phyloP scores from a whole-genome alignment of 1,284 basidiomycete genomes.

The Ceratobasidium sp. region DNA sequence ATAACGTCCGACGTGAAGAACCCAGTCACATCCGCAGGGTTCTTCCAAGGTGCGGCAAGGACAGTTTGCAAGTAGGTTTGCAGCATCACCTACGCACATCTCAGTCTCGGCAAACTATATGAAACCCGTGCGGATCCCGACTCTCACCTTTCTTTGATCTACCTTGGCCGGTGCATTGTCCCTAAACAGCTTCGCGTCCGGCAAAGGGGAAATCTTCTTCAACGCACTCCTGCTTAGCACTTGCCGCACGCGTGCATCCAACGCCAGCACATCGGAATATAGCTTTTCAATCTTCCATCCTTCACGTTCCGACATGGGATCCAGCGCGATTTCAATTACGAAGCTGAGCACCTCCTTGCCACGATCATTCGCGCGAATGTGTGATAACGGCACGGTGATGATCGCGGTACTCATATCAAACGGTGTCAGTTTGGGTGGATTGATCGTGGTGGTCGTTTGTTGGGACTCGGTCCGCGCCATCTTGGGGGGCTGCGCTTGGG shows the following conservation, averaged over 20 bases:
- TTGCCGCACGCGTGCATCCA: slow-evolving; percentile 71
- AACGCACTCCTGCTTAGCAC: slow-evolving; percentile 69
- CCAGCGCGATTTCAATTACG: slow-evolving; percentile 56
- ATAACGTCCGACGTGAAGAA: slow-evolving; percentile 93
- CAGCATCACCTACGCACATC: slow-evolving; percentile 65
- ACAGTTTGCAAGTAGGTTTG: slow-evolving; percentile 90
- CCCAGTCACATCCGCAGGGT: slow-evolving; percentile 87
- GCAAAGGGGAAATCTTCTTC: slow-evolving; percentile 81
- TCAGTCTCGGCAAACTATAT: slow-evolving; percentile 37
- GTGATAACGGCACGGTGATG: slow-evolving; percentile 66
- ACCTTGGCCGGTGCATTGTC: slow-evolving; percentile 97
- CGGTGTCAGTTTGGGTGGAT: slow-evolving; percentile 65
- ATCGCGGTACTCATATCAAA: slow-evolving; percentile 10
- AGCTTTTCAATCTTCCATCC: slow-evolving; percentile 93
- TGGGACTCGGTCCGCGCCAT: slow-evolving; percentile 30
- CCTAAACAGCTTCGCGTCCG: slow-evolving; percentile 93
- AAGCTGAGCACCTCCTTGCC: slow-evolving; percentile 89
- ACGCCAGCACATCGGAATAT: slow-evolving; percentile 85
- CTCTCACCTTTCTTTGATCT: slow-evolving; percentile 86
- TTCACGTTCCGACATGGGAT: slow-evolving; percentile 63
- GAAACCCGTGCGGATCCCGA: not conserved
- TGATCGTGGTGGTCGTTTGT: slow-evolving; percentile 54
- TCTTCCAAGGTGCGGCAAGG: slow-evolving; percentile 81
- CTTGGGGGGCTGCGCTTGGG: slow-evolving; percentile 27
- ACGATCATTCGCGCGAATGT: slow-evolving; percentile 82